These are phyloP conservation scores for Fusarium sp. DNA, from an alignment of 2,329 filamentous ascomycete species.

Conservation along the genomic window DNA sequence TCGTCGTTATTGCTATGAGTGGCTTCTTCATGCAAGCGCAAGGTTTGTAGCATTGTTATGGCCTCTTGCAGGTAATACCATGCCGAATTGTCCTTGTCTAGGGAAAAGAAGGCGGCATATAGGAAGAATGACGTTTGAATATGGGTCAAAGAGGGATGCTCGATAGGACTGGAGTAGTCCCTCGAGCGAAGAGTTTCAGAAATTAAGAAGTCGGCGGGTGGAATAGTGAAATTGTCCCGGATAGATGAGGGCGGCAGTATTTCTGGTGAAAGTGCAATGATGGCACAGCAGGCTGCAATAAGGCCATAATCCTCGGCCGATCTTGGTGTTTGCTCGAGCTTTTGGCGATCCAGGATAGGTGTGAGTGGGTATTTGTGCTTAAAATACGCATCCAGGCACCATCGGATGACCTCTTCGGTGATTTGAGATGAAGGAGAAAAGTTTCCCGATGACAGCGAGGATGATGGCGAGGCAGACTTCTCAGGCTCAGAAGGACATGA, in stretches of 20 bases:
- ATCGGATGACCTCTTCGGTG: constrained; percentile 33
- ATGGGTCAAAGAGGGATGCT: constrained; percentile 48
- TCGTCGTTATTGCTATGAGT: constrained; percentile 41
- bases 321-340: constrained; percentile 22
- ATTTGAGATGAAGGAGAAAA: constrained; percentile 24
- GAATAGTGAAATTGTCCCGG: constrained; percentile 25
- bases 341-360: constrained; percentile 50
- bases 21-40: constrained; percentile 51
- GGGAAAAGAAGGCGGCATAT: constrained; percentile 50
- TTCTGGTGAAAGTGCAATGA: constrained; percentile 51
- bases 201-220: constrained; percentile 46
- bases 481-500: accelerated
- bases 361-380: constrained; percentile 55
- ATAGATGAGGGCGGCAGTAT: constrained; percentile 32
- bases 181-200: constrained; percentile 50
- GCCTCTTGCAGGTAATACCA: constrained; percentile 54
- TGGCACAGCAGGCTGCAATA: constrained; percentile 50
- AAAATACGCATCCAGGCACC: constrained; percentile 53
- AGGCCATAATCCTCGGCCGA: constrained; percentile 49
- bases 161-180: constrained; percentile 44
- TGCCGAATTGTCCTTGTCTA: constrained; percentile 54
- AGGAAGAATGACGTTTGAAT: constrained; percentile 55
- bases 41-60: constrained; percentile 50
- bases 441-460: accelerated
- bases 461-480: accelerated